A percentile compares a stretch with the other conserved stretches of the same genome.
Conservation (phyloP, 805 yeast species). For the Yarrowia sp. region DNA sequence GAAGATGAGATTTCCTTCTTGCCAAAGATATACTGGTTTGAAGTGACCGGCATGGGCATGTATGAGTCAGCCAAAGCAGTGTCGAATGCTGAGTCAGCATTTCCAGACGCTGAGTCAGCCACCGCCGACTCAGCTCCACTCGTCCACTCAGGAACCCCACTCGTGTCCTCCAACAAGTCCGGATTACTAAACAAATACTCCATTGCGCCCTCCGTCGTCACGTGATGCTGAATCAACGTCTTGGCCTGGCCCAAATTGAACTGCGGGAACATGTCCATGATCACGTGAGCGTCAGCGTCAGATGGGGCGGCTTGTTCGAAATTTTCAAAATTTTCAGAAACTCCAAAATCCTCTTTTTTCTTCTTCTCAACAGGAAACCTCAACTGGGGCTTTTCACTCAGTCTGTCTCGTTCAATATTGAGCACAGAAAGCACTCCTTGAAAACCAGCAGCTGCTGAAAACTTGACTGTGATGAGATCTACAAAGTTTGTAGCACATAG, state of each 20-base stretch:
- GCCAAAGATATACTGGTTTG: slow-evolving; percentile 30
- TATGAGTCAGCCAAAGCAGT: background rate
- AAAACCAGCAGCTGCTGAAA: background rate
- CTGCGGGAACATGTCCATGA: slow-evolving; percentile 65
- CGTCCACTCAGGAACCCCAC: slow-evolving; percentile 21
- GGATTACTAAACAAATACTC: slow-evolving; percentile 65
- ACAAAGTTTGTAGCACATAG: slow-evolving; percentile 10
- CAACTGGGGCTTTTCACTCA: slow-evolving; percentile 10
- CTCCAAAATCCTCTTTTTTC: background rate
- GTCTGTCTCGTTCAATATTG: slow-evolving; percentile 3
- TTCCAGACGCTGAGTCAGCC: no score
- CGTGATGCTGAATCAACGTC: slow-evolving; percentile 49
- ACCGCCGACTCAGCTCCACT: no score
- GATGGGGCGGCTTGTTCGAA: background rate
- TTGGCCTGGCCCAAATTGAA: slow-evolving; percentile 49
- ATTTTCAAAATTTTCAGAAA: background rate
- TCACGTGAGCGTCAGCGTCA: slow-evolving; percentile 41
- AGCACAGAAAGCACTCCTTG: background rate
- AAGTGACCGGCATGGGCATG: background rate
- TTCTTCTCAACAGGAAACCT: background rate
- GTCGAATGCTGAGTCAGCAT: background rate
- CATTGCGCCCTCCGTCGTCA: slow-evolving; percentile 55
- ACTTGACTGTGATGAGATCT: slow-evolving; percentile 9
- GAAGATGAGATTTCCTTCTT: slow-evolving; percentile 34
- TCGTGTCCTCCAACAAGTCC: slow-evolving; percentile 37